These are phyloP conservation scores for Cyathus striatus DNA, from an alignment of 768 basidiomycete genomes.

Conservation along the genomic window DNA sequence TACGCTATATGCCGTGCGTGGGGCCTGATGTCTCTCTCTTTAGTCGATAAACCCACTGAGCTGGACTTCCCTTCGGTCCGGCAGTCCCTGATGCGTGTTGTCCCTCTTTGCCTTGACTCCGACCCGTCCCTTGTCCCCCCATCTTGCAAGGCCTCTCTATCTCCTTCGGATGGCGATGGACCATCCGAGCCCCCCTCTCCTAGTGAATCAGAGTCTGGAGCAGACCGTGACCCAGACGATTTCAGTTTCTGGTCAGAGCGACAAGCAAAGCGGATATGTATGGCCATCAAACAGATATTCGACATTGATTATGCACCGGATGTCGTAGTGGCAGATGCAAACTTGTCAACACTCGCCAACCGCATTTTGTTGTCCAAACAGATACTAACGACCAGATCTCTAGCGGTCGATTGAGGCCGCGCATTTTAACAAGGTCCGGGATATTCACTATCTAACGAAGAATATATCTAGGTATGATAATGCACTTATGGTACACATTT, in stretches of 20 bases:
- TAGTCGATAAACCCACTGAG: constrained; percentile 66
- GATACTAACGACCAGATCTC: constrained; percentile 28
- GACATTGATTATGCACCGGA: constrained; percentile 85
- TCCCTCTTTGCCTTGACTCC: constrained; percentile 82
- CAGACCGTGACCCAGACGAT: constrained; percentile 80
- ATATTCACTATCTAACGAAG: too few species aligned
- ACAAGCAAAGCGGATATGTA: constrained; percentile 87
- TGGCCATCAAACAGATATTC: constrained; percentile 76
- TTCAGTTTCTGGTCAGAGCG: constrained; percentile 90
- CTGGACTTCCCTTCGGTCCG: constrained; percentile 66
- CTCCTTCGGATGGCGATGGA: constrained; percentile 7
- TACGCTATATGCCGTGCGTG: background rate
- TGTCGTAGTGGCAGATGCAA: constrained; percentile 92
- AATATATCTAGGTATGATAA: too few species aligned
- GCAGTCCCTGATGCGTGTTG: constrained; percentile 64
- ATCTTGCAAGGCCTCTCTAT: constrained; percentile 44
- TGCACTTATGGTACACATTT: too few species aligned
- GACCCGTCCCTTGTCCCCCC: constrained; percentile 78
- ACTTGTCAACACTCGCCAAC: constrained; percentile 78
- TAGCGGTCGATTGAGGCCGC: background rate
- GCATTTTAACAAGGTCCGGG: too few species aligned
- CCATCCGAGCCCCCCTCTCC: constrained; percentile 5
- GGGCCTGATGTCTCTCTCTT: background rate
- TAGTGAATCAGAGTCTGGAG: constrained; percentile 28
- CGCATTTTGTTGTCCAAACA: constrained; percentile 78